Conservation (phyloP, 305 asterid species). For the Lippia alba region DNA sequence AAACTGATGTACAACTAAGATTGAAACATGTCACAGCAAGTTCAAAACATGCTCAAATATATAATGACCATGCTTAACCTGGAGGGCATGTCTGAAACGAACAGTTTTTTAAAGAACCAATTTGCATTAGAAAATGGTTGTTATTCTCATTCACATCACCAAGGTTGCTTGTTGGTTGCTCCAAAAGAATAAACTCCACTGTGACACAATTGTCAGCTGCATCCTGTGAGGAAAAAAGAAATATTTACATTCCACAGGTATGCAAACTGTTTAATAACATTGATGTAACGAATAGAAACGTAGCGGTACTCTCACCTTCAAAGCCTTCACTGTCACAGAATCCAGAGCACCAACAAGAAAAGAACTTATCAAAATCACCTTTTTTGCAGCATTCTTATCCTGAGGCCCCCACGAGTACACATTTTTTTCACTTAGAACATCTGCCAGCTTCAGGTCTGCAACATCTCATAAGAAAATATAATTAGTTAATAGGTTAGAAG, state of each 20-base stretch:
- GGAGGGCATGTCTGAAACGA: conserved; percentile 64
- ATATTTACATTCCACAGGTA: conserved; percentile 18
- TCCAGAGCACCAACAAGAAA: conserved; percentile 59
- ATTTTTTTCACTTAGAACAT: conserved; percentile 60
- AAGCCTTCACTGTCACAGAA: conserved; percentile 58
- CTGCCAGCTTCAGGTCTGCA: conserved; percentile 72
- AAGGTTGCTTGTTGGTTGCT: conserved; percentile 61
- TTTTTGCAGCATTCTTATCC: conserved; percentile 54
- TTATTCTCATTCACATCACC: conserved; percentile 56
- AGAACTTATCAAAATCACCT: conserved; percentile 71
- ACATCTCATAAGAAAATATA: conserved; percentile 32
- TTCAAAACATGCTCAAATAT: conserved; percentile 9
- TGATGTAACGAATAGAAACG: conserved; percentile 31
- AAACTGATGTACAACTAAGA: conserved; percentile 28
- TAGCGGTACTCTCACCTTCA: conserved; percentile 62
- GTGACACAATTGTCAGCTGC: conserved; percentile 73
- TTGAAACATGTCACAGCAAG: conserved; percentile 13
- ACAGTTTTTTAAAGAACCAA: conserved; percentile 74
- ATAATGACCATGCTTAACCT: conserved; percentile 54
- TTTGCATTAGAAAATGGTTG: conserved; percentile 61
- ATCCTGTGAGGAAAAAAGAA: conserved; percentile 58
- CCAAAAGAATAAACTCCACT: conserved; percentile 72
- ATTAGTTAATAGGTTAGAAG: conserved; percentile 19
- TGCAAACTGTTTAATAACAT: conserved; percentile 18
- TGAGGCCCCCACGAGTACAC: conserved; percentile 64